Evolutionary conservation across 2,329 filamentous ascomycete species (phyloP).

Genomic region (Apiospora malaysiana): DNA sequence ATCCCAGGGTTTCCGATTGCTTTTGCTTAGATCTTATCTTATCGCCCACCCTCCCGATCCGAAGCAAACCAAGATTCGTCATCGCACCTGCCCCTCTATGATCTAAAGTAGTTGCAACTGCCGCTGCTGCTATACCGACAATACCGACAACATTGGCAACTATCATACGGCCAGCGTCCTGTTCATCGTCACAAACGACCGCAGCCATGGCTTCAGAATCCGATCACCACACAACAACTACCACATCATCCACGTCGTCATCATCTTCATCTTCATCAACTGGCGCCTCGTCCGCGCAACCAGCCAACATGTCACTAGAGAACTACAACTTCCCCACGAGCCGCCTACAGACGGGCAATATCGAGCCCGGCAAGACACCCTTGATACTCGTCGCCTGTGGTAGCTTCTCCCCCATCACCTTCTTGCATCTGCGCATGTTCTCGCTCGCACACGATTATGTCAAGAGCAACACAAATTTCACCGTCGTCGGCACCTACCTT

Average conservation of each 20-base stretch:
- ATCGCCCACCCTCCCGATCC: slow-evolving; percentile 1
- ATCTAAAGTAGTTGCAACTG: neutral
- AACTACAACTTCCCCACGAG: slow-evolving; percentile 66
- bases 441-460: slow-evolving; percentile 85
- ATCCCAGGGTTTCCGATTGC: neutral
- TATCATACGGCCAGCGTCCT: neutral
- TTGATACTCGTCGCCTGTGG: slow-evolving; percentile 74
- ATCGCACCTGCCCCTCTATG: slow-evolving; percentile 11
- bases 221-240: slow-evolving; percentile 19
- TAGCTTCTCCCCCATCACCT: slow-evolving; percentile 76
- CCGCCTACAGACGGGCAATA: slow-evolving; percentile 62
- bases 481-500: slow-evolving; percentile 85
- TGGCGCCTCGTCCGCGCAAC: slow-evolving; percentile 12
- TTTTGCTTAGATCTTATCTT: slow-evolving; percentile 14
- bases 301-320: slow-evolving; percentile 37
- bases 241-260: neutral
- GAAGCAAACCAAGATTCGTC: slow-evolving; percentile 12
- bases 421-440: slow-evolving; percentile 84
- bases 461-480: slow-evolving; percentile 76
- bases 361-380: slow-evolving; percentile 62
- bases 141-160: neutral
- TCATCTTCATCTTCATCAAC: slow-evolving; percentile 16
- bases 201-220: slow-evolving; percentile 21
- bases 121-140: neutral
- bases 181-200: neutral